phyloP scores from a whole-genome alignment of 257 asterid species.

The Gynochthodes officinalis region DNA sequence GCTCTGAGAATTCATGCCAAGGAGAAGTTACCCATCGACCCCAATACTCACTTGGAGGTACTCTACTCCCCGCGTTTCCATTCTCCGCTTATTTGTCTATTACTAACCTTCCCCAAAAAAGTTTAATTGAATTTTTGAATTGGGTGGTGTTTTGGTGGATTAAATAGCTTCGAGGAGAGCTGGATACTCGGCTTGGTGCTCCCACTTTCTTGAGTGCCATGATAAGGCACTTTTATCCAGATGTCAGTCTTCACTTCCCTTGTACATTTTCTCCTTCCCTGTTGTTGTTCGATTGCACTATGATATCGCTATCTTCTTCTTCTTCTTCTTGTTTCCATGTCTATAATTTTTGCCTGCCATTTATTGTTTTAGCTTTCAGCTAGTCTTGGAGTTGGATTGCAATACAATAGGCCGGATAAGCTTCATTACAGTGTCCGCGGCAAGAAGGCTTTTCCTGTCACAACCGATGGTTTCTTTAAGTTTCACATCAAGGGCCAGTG shows the following conservation, averaged over 20 bases:
- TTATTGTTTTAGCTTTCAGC: constrained; percentile 42
- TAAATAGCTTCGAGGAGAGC: constrained; percentile 63
- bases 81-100: background rate
- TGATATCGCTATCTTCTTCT: no score
- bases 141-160: background rate
- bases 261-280: background rate
- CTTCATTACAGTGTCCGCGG: constrained; percentile 55
- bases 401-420: constrained; percentile 49
- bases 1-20: constrained; percentile 72
- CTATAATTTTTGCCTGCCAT: no score
- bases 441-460: constrained; percentile 64
- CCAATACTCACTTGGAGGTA: constrained; percentile 64
- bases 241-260: constrained; percentile 31
- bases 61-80: no score
- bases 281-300: background rate
- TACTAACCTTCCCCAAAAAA: background rate
- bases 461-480: constrained; percentile 44
- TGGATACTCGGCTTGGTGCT: constrained; percentile 73
- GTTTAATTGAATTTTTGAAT: background rate
- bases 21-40: constrained; percentile 59
- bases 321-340: no score
- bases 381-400: constrained; percentile 61
- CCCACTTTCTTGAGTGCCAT: constrained; percentile 56
- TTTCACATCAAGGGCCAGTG: constrained; percentile 70
- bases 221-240: constrained; percentile 67